Base-by-base conservation (phyloP, 192 early-diverging fungal species). In the Coemansia sp. region DNA sequence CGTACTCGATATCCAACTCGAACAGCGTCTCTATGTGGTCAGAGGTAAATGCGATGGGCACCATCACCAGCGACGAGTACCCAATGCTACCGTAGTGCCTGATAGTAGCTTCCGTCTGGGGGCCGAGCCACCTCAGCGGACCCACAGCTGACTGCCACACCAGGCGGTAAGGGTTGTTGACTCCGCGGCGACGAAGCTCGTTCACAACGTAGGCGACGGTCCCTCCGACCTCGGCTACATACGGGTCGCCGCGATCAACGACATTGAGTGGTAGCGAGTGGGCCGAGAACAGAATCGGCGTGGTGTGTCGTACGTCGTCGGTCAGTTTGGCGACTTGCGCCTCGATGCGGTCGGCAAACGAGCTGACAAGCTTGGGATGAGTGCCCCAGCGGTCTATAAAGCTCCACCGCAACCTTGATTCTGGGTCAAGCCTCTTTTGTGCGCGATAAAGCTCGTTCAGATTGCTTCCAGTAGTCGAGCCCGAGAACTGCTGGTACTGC, bases 11-110 rank as follows among this genome's bases (percentile, higher is more conserved):
- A 77, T 99, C 96, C 53, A 99, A 83, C 85, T 99, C 96, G 86
- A 88, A 99, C 59, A 99, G 73, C 3, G 96, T 99, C 72, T 99
- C 96, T 46, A 99, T 92, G 71, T 99, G 96, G 69, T 99, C 96
- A 26, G 90, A 92, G 2, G 95, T 95, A 57, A 99, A 99, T 1
- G 96, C 95, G 70, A 99, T 90, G 1, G 96, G 96, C 3, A 99
- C 90, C 34, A 95, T 70, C 16, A 97, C 78, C 24, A 95, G 65
- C 69, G 96, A 88, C 39, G 89, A 93, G 65, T 90, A 76, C 0
- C 94, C 94, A 28, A 83, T 77, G 51, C 88, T 84, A 16, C 86
- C 94, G 70, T 92, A 87, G 10, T 88, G 89, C 56, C 89, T 76
- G 63, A 99, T 87, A 0, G 89, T 93, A 9, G 84, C 80, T 18